Conservation (phyloP, 164 flowering plant species). For the Sedum album region DNA sequence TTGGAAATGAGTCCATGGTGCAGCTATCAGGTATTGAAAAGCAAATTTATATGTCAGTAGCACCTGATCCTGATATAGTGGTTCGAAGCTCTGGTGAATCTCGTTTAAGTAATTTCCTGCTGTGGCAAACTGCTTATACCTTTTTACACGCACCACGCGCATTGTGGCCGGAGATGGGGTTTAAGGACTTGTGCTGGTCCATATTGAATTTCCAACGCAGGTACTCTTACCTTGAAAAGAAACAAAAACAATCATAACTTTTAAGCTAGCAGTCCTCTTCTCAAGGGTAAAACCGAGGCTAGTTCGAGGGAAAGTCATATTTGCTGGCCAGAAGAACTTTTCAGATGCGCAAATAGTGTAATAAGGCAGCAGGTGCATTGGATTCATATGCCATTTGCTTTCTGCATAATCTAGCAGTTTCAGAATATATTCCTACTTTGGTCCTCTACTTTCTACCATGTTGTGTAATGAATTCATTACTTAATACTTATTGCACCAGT, state of each 20-base stretch:
- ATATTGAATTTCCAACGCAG: conserved; percentile 46
- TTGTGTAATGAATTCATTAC: no score
- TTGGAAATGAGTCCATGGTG: conserved; percentile 17
- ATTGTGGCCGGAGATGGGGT: conserved; percentile 75
- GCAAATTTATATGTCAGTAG: conserved; percentile 48
- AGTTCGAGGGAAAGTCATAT: no score
- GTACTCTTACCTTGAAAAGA: not conserved
- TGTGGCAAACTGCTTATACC: conserved; percentile 57
- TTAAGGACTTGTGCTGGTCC: conserved; percentile 55
- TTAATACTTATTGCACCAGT: no score
- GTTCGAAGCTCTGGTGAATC: conserved; percentile 64
- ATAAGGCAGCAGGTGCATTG: no score
- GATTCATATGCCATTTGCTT: no score
- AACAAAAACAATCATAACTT: not conserved
- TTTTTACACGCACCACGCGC: conserved; percentile 42
- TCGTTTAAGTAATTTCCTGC: conserved; percentile 73
- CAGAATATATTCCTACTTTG: no score
- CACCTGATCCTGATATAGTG: conserved; percentile 68
- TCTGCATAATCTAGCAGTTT: no score
- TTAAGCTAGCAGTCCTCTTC: no score
- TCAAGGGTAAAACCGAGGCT: no score
- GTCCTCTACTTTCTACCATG: no score
- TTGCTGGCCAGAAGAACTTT: no score
- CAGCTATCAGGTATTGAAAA: conserved; percentile 49
- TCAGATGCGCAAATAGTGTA: no score